These are phyloP conservation scores for Pseudomassariella vexata DNA, from an alignment of 2,329 filamentous ascomycete species.

Conservation along the genomic window DNA sequence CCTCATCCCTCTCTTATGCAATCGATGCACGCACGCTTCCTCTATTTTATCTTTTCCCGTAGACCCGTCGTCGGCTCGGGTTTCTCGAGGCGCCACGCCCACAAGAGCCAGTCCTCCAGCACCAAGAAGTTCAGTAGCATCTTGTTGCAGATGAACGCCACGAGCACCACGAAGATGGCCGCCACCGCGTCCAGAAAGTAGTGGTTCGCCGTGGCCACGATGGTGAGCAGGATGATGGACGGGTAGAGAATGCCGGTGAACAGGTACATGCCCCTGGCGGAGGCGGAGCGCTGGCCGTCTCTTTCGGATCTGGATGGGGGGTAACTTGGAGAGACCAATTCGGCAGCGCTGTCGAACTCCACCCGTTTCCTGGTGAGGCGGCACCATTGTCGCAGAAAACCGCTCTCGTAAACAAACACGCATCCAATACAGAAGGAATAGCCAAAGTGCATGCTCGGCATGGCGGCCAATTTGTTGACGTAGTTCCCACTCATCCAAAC, in stretches of 20 bases:
- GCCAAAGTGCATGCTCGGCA: slow-evolving; percentile 52
- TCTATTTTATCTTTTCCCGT: not conserved
- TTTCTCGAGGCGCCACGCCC: slow-evolving; percentile 57
- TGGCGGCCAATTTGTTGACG: slow-evolving; percentile 52
- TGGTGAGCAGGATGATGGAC: slow-evolving; percentile 46
- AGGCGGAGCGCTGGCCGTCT: slow-evolving; percentile 15
- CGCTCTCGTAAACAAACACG: slow-evolving; percentile 47
- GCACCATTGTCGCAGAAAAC: slow-evolving; percentile 32
- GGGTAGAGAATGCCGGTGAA: slow-evolving; percentile 45
- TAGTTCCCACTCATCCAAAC: slow-evolving; percentile 50
- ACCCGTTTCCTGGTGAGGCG: slow-evolving; percentile 1
- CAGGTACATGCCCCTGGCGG: slow-evolving; percentile 12
- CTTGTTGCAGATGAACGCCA: slow-evolving; percentile 50
- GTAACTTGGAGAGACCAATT: too few species aligned
- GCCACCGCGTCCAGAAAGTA: slow-evolving; percentile 63
- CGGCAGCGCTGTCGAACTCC: not conserved
- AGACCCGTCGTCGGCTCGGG: slow-evolving; percentile 45
- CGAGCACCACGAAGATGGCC: slow-evolving; percentile 52
- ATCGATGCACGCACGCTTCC: not conserved
- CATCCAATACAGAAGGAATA: slow-evolving; percentile 50
- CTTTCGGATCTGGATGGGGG: too few species aligned
- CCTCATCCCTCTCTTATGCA: not conserved
- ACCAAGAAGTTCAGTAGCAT: slow-evolving; percentile 53
- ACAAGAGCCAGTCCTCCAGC: slow-evolving; percentile 61
- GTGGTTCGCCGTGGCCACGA: slow-evolving; percentile 58